These are phyloP conservation scores for Gynochthodes officinalis DNA, from an alignment of 257 asterid species.

Conservation along the genomic window DNA sequence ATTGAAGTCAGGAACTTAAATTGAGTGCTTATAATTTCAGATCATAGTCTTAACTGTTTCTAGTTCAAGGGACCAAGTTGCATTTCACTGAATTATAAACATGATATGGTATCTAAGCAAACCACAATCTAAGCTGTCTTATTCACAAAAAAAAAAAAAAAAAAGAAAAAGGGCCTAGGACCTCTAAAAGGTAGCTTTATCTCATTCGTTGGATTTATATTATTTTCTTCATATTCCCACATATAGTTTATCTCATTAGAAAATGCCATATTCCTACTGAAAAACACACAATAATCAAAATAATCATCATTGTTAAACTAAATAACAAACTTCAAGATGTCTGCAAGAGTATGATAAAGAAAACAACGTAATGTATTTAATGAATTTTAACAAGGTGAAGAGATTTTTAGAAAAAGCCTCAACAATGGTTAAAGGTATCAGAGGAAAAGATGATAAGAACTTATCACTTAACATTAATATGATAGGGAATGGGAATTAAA, in stretches of 20 bases:
- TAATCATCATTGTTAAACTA: not conserved
- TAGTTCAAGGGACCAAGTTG: not conserved
- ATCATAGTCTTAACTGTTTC: not conserved
- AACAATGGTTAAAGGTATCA: not conserved
- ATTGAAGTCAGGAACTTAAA: not conserved
- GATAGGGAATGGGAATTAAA: not conserved
- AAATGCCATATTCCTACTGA: not conserved
- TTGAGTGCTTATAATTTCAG: not conserved
- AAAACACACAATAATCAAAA: not conserved
- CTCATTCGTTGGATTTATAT: not conserved
- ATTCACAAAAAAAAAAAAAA: not conserved
- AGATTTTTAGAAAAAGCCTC: not conserved
- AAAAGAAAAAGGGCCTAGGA: not conserved
- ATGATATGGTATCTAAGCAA: not conserved
- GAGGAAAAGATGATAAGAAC: not conserved
- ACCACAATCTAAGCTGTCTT: not conserved
- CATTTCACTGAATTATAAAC: not conserved
- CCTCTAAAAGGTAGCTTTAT: not conserved
- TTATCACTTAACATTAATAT: not conserved
- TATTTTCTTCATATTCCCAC: not conserved
- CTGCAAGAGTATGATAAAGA: not conserved
- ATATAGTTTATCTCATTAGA: not conserved
- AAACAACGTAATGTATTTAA: not conserved
- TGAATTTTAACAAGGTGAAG: not conserved
- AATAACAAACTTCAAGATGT: not conserved